These are phyloP conservation scores for Ustilago nuda DNA, from an alignment of 1,284 basidiomycete species.

Conservation along the genomic window DNA sequence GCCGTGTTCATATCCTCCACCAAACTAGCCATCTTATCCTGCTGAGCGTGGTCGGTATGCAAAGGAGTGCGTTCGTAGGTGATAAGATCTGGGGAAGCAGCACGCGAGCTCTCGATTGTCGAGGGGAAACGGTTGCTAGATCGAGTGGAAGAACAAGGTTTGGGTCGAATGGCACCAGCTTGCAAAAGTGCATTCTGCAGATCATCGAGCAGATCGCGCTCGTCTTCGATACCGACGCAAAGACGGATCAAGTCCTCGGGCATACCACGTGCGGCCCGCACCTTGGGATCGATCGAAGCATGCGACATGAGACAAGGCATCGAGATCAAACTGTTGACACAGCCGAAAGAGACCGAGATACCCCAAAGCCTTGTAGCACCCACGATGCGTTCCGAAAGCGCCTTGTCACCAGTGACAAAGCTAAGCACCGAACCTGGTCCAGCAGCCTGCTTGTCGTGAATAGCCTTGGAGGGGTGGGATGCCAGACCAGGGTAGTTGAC, in stretches of 20 bases:
- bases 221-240: slow-evolving; percentile 98
- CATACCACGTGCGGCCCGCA: slow-evolving; percentile 89
- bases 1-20: slow-evolving; percentile 55
- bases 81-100: slow-evolving; percentile 41
- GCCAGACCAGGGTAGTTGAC: slow-evolving; percentile 94
- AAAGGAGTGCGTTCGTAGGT: slow-evolving; percentile 48
- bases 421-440: slow-evolving; percentile 94
- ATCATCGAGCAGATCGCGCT: slow-evolving; percentile 91
- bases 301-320: slow-evolving; percentile 99
- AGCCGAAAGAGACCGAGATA: slow-evolving; percentile 97
- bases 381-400: slow-evolving; percentile 90
- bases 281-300: slow-evolving; percentile 94
- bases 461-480: slow-evolving; percentile 82
- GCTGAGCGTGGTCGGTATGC: slow-evolving; percentile 18
- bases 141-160: slow-evolving; percentile 10
- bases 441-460: slow-evolving; percentile 81
- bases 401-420: slow-evolving; percentile 93
- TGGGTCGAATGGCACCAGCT: slow-evolving; percentile 81
- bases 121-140: background rate
- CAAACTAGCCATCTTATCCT: slow-evolving; percentile 45
- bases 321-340: slow-evolving; percentile 96
- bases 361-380: slow-evolving; percentile 94
- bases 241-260: slow-evolving; percentile 98
- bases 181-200: slow-evolving; percentile 90
- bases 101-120: slow-evolving; percentile 37